Conservation (phyloP, 2,329 filamentous ascomycete species). For the Talaromyces islandicus region DNA sequence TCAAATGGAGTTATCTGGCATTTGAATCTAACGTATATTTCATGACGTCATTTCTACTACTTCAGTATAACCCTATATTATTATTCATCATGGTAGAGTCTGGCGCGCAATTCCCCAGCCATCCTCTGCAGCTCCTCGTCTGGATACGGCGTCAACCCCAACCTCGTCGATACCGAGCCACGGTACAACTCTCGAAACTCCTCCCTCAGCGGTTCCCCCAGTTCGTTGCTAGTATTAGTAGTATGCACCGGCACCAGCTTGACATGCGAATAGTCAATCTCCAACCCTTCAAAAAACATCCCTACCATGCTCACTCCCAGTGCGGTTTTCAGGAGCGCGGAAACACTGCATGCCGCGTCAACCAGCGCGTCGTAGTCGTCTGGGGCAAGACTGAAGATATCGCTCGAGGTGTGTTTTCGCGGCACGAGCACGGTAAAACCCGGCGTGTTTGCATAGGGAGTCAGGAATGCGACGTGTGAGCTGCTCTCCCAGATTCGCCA, state of each 20-base stretch:
- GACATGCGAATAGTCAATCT: neutral
- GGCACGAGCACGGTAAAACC: neutral
- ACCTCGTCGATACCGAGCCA: neutral
- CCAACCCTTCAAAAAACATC: neutral
- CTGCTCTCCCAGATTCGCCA: neutral
- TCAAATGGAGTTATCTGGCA: too few relatives aligned
- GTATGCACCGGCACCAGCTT: neutral
- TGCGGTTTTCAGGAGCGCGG: neutral
- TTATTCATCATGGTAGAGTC: neutral
- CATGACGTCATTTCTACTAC: too few relatives aligned
- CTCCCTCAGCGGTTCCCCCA: neutral
- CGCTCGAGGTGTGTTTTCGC: neutral
- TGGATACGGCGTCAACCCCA: neutral
- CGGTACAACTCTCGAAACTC: neutral
- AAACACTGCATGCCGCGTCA: neutral
- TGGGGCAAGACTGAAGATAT: neutral
- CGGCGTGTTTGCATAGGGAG: neutral
- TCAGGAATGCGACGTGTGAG: neutral
- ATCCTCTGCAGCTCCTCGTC: neutral
- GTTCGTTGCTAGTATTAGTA: accelerated
- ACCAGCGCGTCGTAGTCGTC: neutral
- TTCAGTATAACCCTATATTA: too few relatives aligned
- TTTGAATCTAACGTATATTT: too few relatives aligned
- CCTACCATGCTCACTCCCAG: neutral
- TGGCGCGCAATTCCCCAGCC: neutral